phyloP scores from a whole-genome alignment of 2,329 filamentous ascomycete species.

The Sclerotiophoma versabilis region DNA sequence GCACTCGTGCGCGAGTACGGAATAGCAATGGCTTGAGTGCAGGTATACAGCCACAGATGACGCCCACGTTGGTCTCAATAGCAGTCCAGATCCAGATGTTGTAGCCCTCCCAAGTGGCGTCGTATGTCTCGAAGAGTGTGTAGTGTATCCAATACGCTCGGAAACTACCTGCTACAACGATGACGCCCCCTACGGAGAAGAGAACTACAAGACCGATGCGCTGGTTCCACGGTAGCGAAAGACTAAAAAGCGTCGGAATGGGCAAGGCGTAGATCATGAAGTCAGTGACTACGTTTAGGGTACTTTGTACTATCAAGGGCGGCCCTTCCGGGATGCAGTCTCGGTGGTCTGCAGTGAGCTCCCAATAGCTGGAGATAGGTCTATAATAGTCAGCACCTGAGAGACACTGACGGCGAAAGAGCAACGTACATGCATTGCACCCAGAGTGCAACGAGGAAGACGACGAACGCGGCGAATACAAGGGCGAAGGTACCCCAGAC shows the following conservation, averaged over 20 bases:
- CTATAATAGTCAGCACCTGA: slow-evolving; percentile 41
- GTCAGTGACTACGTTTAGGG: slow-evolving; percentile 56
- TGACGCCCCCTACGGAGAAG: slow-evolving; percentile 54
- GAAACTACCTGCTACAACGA: slow-evolving; percentile 56
- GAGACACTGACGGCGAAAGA: background rate
- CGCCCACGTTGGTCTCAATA: slow-evolving; percentile 53
- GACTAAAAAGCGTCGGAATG: slow-evolving; percentile 55
- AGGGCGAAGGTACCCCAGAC: slow-evolving; percentile 47
- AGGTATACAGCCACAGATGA: slow-evolving; percentile 55
- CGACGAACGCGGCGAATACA: slow-evolving; percentile 44
- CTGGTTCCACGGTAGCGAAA: slow-evolving; percentile 54
- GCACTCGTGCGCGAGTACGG: slow-evolving; percentile 39
- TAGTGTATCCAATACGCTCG: slow-evolving; percentile 58
- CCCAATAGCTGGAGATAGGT: slow-evolving; percentile 56
- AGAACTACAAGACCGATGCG: slow-evolving; percentile 54
- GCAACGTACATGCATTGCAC: slow-evolving; percentile 47
- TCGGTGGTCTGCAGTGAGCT: slow-evolving; percentile 43
- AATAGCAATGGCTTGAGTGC: slow-evolving; percentile 53
- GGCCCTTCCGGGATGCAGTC: slow-evolving; percentile 56
- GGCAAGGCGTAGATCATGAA: slow-evolving; percentile 56
- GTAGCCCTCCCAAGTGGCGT: slow-evolving; percentile 56
- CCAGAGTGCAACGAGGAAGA: slow-evolving; percentile 49
- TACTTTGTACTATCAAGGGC: slow-evolving; percentile 52
- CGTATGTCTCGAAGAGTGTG: slow-evolving; percentile 53
- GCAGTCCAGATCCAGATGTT: slow-evolving; percentile 54